Conservation (phyloP, 805 yeast genomes). For the Kodamaea lidongshanica region DNA sequence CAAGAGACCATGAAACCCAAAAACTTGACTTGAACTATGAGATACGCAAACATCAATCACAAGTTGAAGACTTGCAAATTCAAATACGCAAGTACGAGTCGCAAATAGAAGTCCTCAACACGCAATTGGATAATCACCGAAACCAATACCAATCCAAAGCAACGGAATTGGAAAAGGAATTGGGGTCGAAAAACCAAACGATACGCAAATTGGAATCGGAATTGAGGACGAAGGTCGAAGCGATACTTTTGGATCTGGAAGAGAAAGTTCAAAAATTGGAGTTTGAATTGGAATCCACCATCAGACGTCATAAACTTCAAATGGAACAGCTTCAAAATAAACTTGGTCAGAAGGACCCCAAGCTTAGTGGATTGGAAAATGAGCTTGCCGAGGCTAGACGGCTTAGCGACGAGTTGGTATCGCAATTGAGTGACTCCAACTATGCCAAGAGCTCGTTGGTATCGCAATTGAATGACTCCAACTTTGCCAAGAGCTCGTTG, state of each 20-base stretch:
- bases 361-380: conserved; percentile 15
- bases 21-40: too few relatives aligned
- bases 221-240: too few relatives aligned
- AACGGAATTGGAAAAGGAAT: too few relatives aligned
- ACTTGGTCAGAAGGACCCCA: conserved; percentile 27
- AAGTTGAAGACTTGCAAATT: too few relatives aligned
- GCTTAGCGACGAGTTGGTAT: conserved; percentile 12
- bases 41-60: too few relatives aligned
- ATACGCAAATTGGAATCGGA: too few relatives aligned
- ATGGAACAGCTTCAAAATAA: conserved; percentile 22
- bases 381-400: conserved; percentile 19
- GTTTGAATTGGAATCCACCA: conserved; percentile 5
- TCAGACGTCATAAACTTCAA: conserved; percentile 1
- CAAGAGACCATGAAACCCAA: neutral
- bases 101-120: too few relatives aligned
- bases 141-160: too few relatives aligned
- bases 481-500: conserved; percentile 17
- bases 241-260: too few relatives aligned
- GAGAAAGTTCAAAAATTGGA: conserved; percentile 1
- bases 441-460: conserved; percentile 16
- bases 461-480: conserved; percentile 13
- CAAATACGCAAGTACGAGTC: too few relatives aligned
- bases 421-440: conserved; percentile 14
- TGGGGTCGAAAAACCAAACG: too few relatives aligned
- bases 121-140: too few relatives aligned